A percentile compares a stretch with the other conserved stretches of the same genome.
These are phyloP conservation scores for Medicago ruthenica DNA, from an alignment of 306 rosid genomes.

Conservation along the genomic window DNA sequence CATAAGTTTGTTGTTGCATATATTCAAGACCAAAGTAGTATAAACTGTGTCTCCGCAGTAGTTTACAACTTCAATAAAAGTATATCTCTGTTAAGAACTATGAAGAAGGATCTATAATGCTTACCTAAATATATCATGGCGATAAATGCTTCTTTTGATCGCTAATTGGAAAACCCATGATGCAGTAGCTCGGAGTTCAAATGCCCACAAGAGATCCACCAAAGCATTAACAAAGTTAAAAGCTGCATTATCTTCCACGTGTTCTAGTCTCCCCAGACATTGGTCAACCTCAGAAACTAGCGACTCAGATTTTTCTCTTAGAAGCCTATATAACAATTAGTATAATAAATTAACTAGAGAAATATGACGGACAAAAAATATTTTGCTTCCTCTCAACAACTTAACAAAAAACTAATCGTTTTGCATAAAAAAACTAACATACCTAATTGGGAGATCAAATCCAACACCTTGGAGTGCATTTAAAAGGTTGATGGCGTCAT, in stretches of 20 bases:
- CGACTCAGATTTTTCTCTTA: constrained; percentile 75
- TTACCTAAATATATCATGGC: constrained; percentile 74
- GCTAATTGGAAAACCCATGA: constrained; percentile 96
- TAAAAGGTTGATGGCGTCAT: constrained; percentile 68
- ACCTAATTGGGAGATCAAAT: constrained; percentile 91
- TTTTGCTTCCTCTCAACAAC: constrained; percentile 17
- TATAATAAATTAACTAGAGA: constrained; percentile 33
- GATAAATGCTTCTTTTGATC: constrained; percentile 75
- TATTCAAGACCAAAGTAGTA: neutral
- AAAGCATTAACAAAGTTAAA: constrained; percentile 91
- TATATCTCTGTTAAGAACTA: constrained; percentile 11
- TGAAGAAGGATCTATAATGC: constrained; percentile 36
- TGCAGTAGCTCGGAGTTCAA: constrained; percentile 91
- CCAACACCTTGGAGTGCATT: constrained; percentile 67
- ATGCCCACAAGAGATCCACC: constrained; percentile 94
- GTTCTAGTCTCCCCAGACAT: constrained; percentile 65
- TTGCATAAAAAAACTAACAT: constrained; percentile 11
- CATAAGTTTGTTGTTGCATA: neutral
- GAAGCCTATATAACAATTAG: constrained; percentile 63
- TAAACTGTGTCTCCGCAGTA: neutral
- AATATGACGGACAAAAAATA: neutral
- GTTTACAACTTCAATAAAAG: constrained; percentile 32
- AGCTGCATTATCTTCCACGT: constrained; percentile 86
- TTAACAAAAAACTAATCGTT: neutral
- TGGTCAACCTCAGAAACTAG: constrained; percentile 71